Evolutionary conservation across 169 alveolate genomes (phyloP), one percentile per base, ranked within the genome.

Genomic region (Plasmodium blacklocki): DNA sequence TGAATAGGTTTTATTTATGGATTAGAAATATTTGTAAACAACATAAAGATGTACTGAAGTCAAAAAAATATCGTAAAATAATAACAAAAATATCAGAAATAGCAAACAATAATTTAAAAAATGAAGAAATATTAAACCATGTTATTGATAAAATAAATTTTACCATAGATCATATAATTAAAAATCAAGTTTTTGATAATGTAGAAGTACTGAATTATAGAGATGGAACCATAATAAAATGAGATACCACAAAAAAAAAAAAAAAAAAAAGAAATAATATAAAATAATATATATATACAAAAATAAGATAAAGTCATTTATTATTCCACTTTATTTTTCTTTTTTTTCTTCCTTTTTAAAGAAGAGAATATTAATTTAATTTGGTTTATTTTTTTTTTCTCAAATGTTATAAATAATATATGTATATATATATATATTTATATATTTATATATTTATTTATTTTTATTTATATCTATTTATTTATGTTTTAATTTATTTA

Each of bases 191-290:
- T 23, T 43, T 54, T 4, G 58, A 52, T 7, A 47, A 62, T 68
- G 19, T 21, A 32, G 73, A 66, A 21, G 56, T 52, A 32, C 54
- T 80, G 7, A 66, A 54, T 67, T 80, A 80, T 58, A 58, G 26
- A 67, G 85, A 80, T 67, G 90, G 90, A 68, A 67, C 90, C 50
- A 80, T 80, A 39, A 80, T 67, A 56, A 80, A 80, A 71, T 80
- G 60, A 80, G 60, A 80, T 52, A 63, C 18, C 47, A 47, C 14
- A 58, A 29, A 73, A 73, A 73, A 50, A 50, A 74, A 59, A 32
- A 26, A 70, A 43, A 49, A 45, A 14, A 15, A 60, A 15, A 71
- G 0, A 71, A 9, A 47, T 26, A 54, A 54, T 54, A 18, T 18
- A 18, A 54, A 0, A 18, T 54, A 9, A 56, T 56, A 56, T n/a